phyloP scores from a whole-genome alignment of 768 basidiomycete species.

The Podaxis carcinomalis region DNA sequence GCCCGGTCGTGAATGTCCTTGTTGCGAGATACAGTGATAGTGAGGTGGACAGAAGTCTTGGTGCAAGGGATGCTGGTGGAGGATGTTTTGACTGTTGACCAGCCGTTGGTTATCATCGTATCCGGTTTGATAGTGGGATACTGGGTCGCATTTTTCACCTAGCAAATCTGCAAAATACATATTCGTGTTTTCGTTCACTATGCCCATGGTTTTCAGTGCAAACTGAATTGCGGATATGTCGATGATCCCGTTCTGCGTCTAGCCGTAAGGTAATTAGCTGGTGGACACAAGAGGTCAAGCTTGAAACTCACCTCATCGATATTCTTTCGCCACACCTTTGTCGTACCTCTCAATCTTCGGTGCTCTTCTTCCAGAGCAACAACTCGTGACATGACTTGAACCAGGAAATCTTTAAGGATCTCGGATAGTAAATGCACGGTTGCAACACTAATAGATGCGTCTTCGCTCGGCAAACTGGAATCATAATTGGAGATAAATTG shows the following conservation, averaged over 20 bases:
- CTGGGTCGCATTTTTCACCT: slow-evolving; percentile 7
- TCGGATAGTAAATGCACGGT: slow-evolving; percentile 21
- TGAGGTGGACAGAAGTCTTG: slow-evolving; percentile 2
- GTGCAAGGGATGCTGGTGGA: slow-evolving; percentile 1
- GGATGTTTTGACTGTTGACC: neutral
- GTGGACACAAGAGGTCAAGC: neutral
- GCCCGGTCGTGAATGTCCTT: neutral
- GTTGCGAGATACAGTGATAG: slow-evolving; percentile 3
- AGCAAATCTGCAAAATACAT: slow-evolving; percentile 36
- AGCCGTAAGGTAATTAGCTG: neutral
- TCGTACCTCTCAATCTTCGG: slow-evolving; percentile 47
- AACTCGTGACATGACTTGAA: slow-evolving; percentile 44
- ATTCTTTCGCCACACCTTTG: slow-evolving; percentile 54
- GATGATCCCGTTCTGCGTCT: slow-evolving; percentile 32
- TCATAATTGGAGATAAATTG: slow-evolving; percentile 16
- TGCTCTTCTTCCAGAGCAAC: slow-evolving; percentile 60
- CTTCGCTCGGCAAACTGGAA: slow-evolving; percentile 5
- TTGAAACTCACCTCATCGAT: slow-evolving; percentile 34
- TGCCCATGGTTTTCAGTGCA: slow-evolving; percentile 45
- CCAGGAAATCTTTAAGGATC: slow-evolving; percentile 47
- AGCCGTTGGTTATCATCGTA: slow-evolving; percentile 12
- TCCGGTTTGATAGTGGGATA: slow-evolving; percentile 14
- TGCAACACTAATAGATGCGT: slow-evolving; percentile 11
- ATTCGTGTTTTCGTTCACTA: slow-evolving; percentile 30
- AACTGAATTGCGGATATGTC: slow-evolving; percentile 36